Evolutionary conservation across 192 early-diverging fungal genomes (phyloP), one percentile per base, ranked within the genome.

Genomic region (Backusella macrospora): DNA sequence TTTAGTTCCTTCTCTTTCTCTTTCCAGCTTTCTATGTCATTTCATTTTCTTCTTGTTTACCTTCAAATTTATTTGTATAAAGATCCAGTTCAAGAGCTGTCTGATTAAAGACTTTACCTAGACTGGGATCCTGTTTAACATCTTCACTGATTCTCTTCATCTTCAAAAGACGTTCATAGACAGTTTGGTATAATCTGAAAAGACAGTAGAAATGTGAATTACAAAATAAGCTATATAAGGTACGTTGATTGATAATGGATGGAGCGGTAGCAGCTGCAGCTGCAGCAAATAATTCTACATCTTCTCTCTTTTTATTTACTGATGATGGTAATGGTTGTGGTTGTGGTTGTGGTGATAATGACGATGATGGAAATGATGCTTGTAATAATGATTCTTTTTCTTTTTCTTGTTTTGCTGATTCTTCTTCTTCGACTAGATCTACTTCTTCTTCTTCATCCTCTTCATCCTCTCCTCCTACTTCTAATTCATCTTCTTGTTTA

Each of bases 141-240:
- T 12, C 18, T n/a, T 18, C 21, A 34, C 43, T 46, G 18, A 40
- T 39, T 29, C 6, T 42, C 6, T 59, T 44, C 43, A 29, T 55
- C 7, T 34, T 72, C 2, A 1, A 4, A 16, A 49, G 40, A 47
- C 34, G 73, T 10, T 65, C n/a, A 71, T 26, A 64, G 49, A 46
- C 67, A 76, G 94, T 93, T 83, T 95, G 92, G 70, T 89, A 95
- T 48, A 96, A 86, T 69, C 98, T 82, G 78, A 99, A 87, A 65
- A 99, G 95, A 65, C 91, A 90, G 71, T 96, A 99, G 68, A 95
- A 92, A 34, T 76, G 82, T 68, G 78, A 90, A 78, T 98, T 96
- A 34, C 90, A 90, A 82, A 96, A 99, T 76, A 98, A 93, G 46
- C 90, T 89, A 52, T 78, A 78, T 0, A 84, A 71, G 4, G 74